Base-by-base conservation (phyloP, 2,329 filamentous ascomycete genomes). In the Ophiostoma sp. region DNA sequence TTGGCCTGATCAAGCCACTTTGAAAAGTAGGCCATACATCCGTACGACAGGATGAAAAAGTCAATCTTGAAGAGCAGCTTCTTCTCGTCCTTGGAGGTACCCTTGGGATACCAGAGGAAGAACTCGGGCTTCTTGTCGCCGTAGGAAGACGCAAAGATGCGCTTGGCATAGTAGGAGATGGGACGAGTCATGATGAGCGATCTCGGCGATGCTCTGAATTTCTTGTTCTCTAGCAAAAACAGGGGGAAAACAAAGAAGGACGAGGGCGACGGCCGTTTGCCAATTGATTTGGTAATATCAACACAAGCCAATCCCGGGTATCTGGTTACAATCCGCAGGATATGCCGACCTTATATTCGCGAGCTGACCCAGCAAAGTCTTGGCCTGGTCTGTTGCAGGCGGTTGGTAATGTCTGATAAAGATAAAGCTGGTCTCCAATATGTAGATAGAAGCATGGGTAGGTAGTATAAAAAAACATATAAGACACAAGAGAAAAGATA, bases 21-120 rank as follows among this genome's bases (percentile, higher is more conserved):
- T 31, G 72, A 69, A 65, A 77, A 76, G 68, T 76, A 77, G 2
- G 74, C 74, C 11, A 77, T 71, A 44, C 73, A 76, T 20, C 73
- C 74, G 67, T 76, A 76, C 3, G 74, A 76, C 11, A 77, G 72
- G 70, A 77, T 77, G 73, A 75, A 76, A 54, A 76, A 74, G 68
- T 77, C 76, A 39, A 77, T 74, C 71, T 77, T 77, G 74, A 76
- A 76, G 8, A 77, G 68, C 6, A 77, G 73, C 72, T 73, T 76
- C 74, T 76, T 75, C 72, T 77, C 76, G 10, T 60, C 62, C 13
- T 57, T 11, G 0, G 74, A 6, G 5, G 75, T 76, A 10, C 73
- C 73, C 20, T 73, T 70, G 0, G 75, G 75, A 62, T 77, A 73
- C 76, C 75, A 77, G n/a, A 76, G 68, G 71, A 77, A 77, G 66